Conservation (phyloP, 2,329 filamentous ascomycete species). For the Knoxdaviesia proteae region DNA sequence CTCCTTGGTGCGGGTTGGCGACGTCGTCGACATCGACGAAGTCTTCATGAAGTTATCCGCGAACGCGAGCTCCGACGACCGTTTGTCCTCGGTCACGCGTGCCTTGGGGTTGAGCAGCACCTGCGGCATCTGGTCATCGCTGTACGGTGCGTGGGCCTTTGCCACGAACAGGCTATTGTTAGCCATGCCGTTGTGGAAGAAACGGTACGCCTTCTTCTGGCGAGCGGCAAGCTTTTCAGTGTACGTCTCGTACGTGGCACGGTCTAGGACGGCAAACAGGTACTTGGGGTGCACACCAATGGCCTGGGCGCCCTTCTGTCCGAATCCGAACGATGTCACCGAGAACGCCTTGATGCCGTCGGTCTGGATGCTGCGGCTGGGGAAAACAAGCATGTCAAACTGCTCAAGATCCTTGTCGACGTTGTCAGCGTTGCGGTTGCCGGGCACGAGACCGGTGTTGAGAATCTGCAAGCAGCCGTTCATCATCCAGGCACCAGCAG, state of each 20-base stretch:
- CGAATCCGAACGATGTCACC: conserved; percentile 96
- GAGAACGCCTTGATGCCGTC: conserved; percentile 98
- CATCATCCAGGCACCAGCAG: conserved; percentile 98
- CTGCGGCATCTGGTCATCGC: conserved; percentile 63
- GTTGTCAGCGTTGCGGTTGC: conserved; percentile 96
- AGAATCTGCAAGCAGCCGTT: conserved; percentile 94
- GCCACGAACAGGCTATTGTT: conserved; percentile 96
- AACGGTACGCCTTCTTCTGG: conserved; percentile 97
- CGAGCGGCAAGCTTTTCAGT: conserved; percentile 72
- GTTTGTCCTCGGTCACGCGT: conserved; percentile 70
- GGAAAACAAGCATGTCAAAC: conserved; percentile 95
- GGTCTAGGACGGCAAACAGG: conserved; percentile 81
- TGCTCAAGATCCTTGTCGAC: conserved; percentile 92
- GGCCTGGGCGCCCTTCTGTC: conserved; percentile 93
- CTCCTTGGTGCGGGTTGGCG: conserved; percentile 30
- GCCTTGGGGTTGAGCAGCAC: conserved; percentile 90
- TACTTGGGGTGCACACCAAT: conserved; percentile 96
- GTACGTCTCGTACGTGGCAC: conserved; percentile 64
- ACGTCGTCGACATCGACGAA: conserved; percentile 29
- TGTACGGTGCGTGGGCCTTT: conserved; percentile 80
- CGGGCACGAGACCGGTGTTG: conserved; percentile 81
- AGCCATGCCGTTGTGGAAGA: conserved; percentile 95
- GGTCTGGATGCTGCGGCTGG: conserved; percentile 84
- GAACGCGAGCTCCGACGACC: conserved; percentile 60
- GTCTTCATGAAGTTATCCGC: conserved; percentile 48